Evolutionary conservation across 2,329 filamentous ascomycete genomes (phyloP).

Genomic region (Penicillium polonicum): DNA sequence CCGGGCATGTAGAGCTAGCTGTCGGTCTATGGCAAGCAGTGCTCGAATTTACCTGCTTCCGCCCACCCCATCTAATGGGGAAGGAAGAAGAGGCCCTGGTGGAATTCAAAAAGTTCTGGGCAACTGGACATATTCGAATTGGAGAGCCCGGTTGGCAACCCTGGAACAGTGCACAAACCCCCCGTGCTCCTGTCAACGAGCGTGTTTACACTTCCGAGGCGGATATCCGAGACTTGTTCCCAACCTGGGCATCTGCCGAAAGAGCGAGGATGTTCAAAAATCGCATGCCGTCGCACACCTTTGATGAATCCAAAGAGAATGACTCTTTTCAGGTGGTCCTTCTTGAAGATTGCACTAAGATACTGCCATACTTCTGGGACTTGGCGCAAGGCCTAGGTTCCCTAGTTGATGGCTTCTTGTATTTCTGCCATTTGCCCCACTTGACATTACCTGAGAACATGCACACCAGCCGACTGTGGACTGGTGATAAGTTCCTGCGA

Average conservation of each 20-base stretch:
- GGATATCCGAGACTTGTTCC: constrained; percentile 34
- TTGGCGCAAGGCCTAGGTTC: constrained; percentile 38
- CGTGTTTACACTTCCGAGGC: constrained; percentile 26
- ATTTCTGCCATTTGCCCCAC: constrained; percentile 66
- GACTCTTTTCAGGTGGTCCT: constrained; percentile 83
- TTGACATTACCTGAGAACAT: constrained; percentile 30
- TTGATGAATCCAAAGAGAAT: constrained; percentile 72
- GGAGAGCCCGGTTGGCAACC: constrained; percentile 71
- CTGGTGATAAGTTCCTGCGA: constrained; percentile 56
- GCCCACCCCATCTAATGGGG: constrained; percentile 44
- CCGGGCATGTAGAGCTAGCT: constrained; percentile 75
- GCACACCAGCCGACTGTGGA: constrained; percentile 39
- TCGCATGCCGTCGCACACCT: constrained; percentile 66
- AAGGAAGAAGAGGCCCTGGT: constrained; percentile 19
- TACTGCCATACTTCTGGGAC: constrained; percentile 49
- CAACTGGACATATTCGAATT: constrained; percentile 74
- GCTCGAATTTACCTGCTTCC: constrained; percentile 69
- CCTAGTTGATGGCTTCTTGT: constrained; percentile 68
- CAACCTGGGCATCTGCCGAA: constrained; percentile 56
- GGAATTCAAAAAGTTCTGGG: constrained; percentile 77
- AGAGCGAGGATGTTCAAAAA: constrained; percentile 48
- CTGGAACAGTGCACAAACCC: constrained; percentile 53
- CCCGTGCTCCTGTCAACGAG: constrained; percentile 35
- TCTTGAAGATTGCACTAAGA: constrained; percentile 69
- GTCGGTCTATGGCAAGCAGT: constrained; percentile 79